A percentile compares a stretch with the other conserved stretches of the same genome.
Conservation (phyloP, 805 yeast species). For the Candida ortonii region DNA sequence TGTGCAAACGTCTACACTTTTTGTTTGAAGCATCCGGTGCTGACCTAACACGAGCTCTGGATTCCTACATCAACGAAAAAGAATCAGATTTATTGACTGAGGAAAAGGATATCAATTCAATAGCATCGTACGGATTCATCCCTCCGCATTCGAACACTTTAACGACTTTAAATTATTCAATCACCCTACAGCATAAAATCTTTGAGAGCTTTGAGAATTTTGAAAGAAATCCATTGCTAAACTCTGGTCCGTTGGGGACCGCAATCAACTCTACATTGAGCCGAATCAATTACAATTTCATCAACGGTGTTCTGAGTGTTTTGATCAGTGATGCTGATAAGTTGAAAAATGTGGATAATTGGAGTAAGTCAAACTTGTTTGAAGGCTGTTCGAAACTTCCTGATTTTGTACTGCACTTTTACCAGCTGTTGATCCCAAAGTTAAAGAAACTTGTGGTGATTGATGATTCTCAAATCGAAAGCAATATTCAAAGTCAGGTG, state of each 20-base stretch:
- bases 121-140: constrained; percentile 46
- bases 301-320: constrained; percentile 26
- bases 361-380: constrained; percentile 29
- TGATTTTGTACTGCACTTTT: constrained; percentile 37
- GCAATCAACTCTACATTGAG: constrained; percentile 16
- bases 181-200: constrained; percentile 44
- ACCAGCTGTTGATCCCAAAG: constrained; percentile 35
- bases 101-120: constrained; percentile 9
- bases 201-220: constrained; percentile 31
- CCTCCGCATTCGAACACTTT: constrained; percentile 67
- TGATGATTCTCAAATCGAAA: constrained; percentile 18
- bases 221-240: constrained; percentile 38
- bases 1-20: constrained; percentile 28
- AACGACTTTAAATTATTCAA: constrained; percentile 52
- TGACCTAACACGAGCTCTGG: constrained; percentile 33
- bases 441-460: constrained; percentile 23
- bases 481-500: constrained; percentile 34
- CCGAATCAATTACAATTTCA: constrained; percentile 25
- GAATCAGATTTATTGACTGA: constrained; percentile 6
- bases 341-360: constrained; percentile 36
- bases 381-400: constrained; percentile 39
- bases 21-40: constrained; percentile 36
- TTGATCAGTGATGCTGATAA: constrained; percentile 26
- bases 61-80: neutral
- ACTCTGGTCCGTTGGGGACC: constrained; percentile 36